Evolutionary conservation across 2,329 filamentous ascomycete genomes (phyloP), one percentile per base, ranked within the genome.

Genomic region (Pochonia chlamydosporia): DNA sequence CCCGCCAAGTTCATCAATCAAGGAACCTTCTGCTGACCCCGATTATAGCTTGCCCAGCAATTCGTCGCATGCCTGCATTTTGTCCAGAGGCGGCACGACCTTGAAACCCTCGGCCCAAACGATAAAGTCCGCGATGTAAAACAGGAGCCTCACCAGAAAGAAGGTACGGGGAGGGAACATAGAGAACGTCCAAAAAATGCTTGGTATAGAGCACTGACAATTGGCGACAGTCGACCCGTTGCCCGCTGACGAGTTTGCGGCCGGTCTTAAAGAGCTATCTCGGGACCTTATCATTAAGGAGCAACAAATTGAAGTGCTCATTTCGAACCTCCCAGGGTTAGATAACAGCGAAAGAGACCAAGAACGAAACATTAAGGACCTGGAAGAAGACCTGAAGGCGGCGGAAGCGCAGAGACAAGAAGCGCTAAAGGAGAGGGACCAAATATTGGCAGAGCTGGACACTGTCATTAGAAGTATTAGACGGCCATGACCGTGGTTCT

Each of bases 291-390:
- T 92, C 49, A 64, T 87, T 49, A 89, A 91, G 59, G 85, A 90
- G 58, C 87, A 91, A 68, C 86, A 92, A 68, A 89, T 93, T 52
- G 88, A 93, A 63, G 74, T 80, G 39, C 70, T 93, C 41, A 87
- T 92, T 49, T 85, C 82, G 14, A 79, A 77, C 20, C 73, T 95
- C 2, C 89, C 89, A 0, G 89, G 89, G 0, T 71, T 93, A 20
- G 85, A 89, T 39, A 87, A 84, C 52, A 92, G 85, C 59, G 86
- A 92, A 63, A 74, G 78, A 52, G 85, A 90, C 59, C 89, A 95
- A 65, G 78, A 87, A 60, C 74, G 77, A 54, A 77, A 79, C 48
- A 82, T 87, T 49, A 75, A 72, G 55, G 80, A 82, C 49, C 64
- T 87, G 20, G 82, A 86, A 56, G 78, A 81, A 52, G 82, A 85